Base-by-base conservation (phyloP, 768 basidiomycete genomes). In the Ramaria rubella region DNA sequence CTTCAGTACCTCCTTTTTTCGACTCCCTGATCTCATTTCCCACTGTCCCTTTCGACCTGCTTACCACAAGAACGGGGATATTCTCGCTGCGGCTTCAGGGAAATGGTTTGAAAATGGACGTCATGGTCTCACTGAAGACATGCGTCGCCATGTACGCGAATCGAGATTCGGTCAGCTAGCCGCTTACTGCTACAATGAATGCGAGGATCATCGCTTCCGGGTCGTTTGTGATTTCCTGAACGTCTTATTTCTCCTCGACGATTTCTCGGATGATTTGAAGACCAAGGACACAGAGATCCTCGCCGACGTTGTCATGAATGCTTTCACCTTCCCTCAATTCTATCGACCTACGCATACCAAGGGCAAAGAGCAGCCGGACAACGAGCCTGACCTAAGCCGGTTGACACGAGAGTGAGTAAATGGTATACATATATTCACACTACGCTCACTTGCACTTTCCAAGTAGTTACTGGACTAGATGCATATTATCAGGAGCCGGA, bases 181-280 rank as follows among this genome's bases (percentile, higher is more conserved):
- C 31, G 83, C 83, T 2, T 77, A 73, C 64, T 85, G 82, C 67
- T 87, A 86, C 66, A 76, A 80, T 57, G 76, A 76, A 23, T 71
- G 78, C 26, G 69, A 77, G 17, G 66, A 73, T 42, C 77, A 80
- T 60, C 79, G 81, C 48, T 77, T 87, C 33, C 80, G 81, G 26
- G 78, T 85, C 60, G 77, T 83, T 59, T 78, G 80, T 1, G 86
- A 87, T 68, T 86, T 85, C 63, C 78, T 87, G 81, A 72, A 68
- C 60, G 73, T 67, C 64, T 59, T 73, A 34, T 76, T 76, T 44
- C 74, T 71, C 40, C 62, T 75, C 58, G 74, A 75, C 61, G 72
- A 75, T 58, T 68, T 74, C 67, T 62, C 71, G 31, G 75, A 76
- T 34, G 74, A 59, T 34, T 34, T 50, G 46, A 49, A 45, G 55